These are phyloP conservation scores for Trichoderma sp. DNA, from an alignment of 2,329 filamentous ascomycete species.

Conservation along the genomic window DNA sequence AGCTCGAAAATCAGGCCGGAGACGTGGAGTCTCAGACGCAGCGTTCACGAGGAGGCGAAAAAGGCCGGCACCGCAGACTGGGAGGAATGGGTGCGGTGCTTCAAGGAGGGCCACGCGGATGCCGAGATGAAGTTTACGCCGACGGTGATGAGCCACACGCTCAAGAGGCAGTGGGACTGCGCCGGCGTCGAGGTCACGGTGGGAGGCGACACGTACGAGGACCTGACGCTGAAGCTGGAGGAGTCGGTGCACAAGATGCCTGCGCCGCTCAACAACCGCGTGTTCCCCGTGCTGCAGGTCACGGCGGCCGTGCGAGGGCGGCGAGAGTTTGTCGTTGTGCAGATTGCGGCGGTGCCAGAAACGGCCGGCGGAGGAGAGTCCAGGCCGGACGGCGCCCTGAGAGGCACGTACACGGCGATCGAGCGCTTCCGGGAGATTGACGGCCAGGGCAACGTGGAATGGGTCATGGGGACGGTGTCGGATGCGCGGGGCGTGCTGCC, in stretches of 20 bases:
- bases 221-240: constrained; percentile 56
- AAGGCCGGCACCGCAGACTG: constrained; percentile 61
- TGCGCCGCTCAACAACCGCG: constrained; percentile 62
- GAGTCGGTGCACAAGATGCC: constrained; percentile 70
- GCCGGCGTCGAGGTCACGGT: constrained; percentile 45
- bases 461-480: constrained; percentile 78
- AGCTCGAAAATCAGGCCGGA: constrained; percentile 45
- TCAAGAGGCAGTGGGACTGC: constrained; percentile 53
- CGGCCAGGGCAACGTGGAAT: constrained; percentile 57
- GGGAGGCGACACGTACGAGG: constrained; percentile 49
- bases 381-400: constrained; percentile 51
- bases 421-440: constrained; percentile 60
- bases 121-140: constrained; percentile 49
- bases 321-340: constrained; percentile 60
- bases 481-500: constrained; percentile 71
- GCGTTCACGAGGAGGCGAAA: constrained; percentile 60
- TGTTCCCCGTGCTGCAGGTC: constrained; percentile 69
- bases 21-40: constrained; percentile 67
- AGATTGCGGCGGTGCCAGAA: constrained; percentile 50
- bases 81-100: constrained; percentile 63
- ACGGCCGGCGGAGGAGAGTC: constrained; percentile 22
- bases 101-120: constrained; percentile 56
- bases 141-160: constrained; percentile 41
- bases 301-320: constrained; percentile 50
- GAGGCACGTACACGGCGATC: constrained; percentile 66